Conservation (phyloP, 2,329 filamentous ascomycete genomes). For the Nectriaceae sp. region DNA sequence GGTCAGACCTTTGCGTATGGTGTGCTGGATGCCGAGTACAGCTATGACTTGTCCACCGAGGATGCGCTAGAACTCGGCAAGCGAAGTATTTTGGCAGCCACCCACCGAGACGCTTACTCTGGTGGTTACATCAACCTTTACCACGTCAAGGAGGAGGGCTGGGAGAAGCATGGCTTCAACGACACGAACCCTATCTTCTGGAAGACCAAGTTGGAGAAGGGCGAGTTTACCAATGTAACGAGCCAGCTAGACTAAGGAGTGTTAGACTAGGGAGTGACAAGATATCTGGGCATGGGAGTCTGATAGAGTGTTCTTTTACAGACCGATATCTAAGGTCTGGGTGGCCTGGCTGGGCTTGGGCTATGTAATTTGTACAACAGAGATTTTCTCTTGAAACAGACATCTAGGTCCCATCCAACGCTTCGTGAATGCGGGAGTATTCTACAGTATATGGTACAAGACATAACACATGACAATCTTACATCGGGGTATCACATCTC, state of each 20-base stretch:
- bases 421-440: conserved; percentile 3
- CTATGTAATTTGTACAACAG: conserved; percentile 31
- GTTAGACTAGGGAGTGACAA: background rate
- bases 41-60: conserved; percentile 82
- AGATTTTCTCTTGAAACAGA: conserved; percentile 25
- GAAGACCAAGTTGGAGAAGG: conserved; percentile 98
- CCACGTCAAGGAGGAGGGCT: conserved; percentile 97
- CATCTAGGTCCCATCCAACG: conserved; percentile 4
- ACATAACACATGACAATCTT: conserved; percentile 8
- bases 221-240: conserved; percentile 96
- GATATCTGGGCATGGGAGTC: conserved; percentile 8
- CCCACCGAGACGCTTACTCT: conserved; percentile 97
- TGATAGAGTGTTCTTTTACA: conserved; percentile 23
- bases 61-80: conserved; percentile 89
- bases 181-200: conserved; percentile 99
- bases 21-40: conserved; percentile 94
- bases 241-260: conserved; percentile 63
- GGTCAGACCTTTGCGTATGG: conserved; percentile 99
- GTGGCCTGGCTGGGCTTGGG: conserved; percentile 13
- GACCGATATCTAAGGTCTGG: conserved; percentile 2
- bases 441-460: conserved; percentile 7
- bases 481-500: conserved; percentile 7
- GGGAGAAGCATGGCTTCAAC: conserved; percentile 98
- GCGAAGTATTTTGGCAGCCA: conserved; percentile 92
- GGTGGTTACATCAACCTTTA: conserved; percentile 99